Conservation (phyloP, 805 yeast species). For the Lachancea sp. region DNA sequence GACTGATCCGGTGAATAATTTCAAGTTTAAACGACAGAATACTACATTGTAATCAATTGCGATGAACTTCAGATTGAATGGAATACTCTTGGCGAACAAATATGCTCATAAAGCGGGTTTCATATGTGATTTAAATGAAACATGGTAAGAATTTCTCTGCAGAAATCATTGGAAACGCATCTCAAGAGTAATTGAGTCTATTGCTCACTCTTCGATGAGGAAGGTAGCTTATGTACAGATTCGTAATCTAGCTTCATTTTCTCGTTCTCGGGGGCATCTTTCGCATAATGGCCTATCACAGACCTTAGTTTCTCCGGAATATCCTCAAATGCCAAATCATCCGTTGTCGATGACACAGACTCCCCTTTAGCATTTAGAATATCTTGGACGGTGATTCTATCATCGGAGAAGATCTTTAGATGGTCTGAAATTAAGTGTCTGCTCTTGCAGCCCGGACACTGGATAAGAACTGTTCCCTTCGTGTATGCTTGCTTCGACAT, state of each 20-base stretch:
- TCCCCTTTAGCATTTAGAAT: slow-evolving; percentile 73
- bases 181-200: too few relatives aligned
- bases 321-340: slow-evolving; percentile 53
- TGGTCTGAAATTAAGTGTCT: slow-evolving; percentile 91
- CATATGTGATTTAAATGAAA: too few relatives aligned
- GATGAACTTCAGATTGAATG: too few relatives aligned
- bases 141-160: too few relatives aligned
- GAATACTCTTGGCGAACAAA: too few relatives aligned
- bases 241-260: slow-evolving; percentile 19
- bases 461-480: slow-evolving; percentile 77
- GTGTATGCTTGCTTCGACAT: slow-evolving; percentile 89
- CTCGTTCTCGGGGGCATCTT: slow-evolving; percentile 51
- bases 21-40: neutral
- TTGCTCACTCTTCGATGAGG: too few relatives aligned
- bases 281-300: slow-evolving; percentile 58
- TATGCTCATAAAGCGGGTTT: too few relatives aligned
- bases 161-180: too few relatives aligned
- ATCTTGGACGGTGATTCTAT: slow-evolving; percentile 67
- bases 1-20: neutral
- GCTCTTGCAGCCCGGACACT: slow-evolving; percentile 85
- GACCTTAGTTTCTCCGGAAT: slow-evolving; percentile 29
- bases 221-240: slow-evolving; percentile 16
- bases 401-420: slow-evolving; percentile 74
- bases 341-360: slow-evolving; percentile 52
- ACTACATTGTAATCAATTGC: neutral